Conservation (phyloP, 176 grass and related monocot genomes). For the Ensete glaucum region DNA sequence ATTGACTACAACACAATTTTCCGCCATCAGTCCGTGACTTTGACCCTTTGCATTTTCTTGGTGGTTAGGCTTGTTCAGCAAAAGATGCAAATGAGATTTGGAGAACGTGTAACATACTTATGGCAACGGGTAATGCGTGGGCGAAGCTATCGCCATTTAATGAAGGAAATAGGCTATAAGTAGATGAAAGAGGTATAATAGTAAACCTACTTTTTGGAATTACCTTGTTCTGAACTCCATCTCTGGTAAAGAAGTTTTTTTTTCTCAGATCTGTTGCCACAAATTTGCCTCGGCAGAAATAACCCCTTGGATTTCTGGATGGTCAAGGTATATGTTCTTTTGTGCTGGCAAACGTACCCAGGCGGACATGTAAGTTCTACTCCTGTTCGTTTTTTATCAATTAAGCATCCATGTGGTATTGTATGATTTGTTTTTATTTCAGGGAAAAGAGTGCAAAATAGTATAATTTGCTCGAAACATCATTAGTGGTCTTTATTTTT, state of each 20-base stretch:
- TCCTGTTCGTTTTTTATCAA: not conserved
- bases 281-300: not conserved
- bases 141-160: slow-evolving; percentile 83
- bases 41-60: slow-evolving; percentile 15
- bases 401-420: not conserved
- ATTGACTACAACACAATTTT: not conserved
- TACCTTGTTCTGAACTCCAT: not conserved
- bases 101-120: slow-evolving; percentile 43
- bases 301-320: not conserved
- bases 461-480: not conserved
- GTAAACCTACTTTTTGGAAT: not conserved
- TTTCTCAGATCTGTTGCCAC: not conserved
- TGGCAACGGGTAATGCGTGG: slow-evolving; percentile 78
- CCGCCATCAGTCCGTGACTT: not conserved
- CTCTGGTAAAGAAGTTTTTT: not conserved
- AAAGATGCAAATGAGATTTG: slow-evolving; percentile 60
- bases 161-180: slow-evolving; percentile 92
- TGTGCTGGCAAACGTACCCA: not conserved
- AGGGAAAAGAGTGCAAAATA: not conserved
- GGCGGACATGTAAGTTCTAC: not conserved
- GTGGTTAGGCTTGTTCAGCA: slow-evolving; percentile 73
- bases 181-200: slow-evolving; percentile 25
- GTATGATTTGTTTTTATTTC: not conserved
- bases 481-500: not conserved
- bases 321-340: not conserved